Evolutionary conservation across 176 grass and related monocot genomes (phyloP).

Genomic region (Themeda triandra): DNA sequence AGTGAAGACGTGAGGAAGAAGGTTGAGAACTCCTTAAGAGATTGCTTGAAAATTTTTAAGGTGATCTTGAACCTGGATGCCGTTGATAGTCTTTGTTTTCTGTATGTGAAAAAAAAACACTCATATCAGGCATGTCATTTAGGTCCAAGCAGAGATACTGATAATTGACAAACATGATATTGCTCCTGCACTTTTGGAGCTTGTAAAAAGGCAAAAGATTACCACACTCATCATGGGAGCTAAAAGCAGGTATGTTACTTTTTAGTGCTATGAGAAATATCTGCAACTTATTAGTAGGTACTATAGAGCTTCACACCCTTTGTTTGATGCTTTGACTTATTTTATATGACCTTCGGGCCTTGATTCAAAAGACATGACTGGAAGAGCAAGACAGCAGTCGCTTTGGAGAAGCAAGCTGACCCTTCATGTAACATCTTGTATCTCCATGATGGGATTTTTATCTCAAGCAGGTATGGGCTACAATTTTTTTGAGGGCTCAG

Average conservation of each 20-base stretch:
- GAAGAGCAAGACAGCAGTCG: slow-evolving; percentile 11
- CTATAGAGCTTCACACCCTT: background rate
- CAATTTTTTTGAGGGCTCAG: slow-evolving; percentile 20
- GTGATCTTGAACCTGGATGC: background rate
- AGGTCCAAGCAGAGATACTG: background rate
- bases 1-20: background rate
- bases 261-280: background rate
- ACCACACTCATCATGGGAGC: slow-evolving; percentile 20
- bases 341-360: background rate
- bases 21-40: background rate
- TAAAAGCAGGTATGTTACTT: slow-evolving; percentile 19
- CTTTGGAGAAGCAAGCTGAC: slow-evolving; percentile 24
- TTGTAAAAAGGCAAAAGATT: background rate
- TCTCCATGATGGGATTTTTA: background rate
- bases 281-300: background rate
- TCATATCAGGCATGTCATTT: background rate
- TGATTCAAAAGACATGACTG: slow-evolving; percentile 20
- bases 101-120: background rate
- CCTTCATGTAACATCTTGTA: slow-evolving; percentile 23
- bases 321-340: background rate
- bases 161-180: background rate
- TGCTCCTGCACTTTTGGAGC: slow-evolving; percentile 3
- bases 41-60: background rate
- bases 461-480: slow-evolving; percentile 1
- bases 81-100: background rate